A percentile compares a stretch with the other conserved stretches of the same genome.
phyloP scores from a whole-genome alignment of 2,329 filamentous ascomycete species.

The Gliomastix tumulicola region DNA sequence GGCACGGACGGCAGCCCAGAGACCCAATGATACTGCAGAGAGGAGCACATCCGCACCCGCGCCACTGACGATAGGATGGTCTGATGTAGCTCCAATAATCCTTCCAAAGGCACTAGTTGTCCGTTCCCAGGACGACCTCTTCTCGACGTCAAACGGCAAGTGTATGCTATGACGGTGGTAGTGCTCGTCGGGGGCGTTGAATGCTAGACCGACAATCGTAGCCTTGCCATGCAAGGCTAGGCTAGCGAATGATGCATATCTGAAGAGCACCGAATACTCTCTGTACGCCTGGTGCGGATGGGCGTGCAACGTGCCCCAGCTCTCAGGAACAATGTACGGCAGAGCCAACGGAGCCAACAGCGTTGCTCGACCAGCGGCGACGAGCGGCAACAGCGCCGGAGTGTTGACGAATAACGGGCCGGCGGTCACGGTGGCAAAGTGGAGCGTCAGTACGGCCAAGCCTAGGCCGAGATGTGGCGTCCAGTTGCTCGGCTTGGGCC shows the following conservation, averaged over 20 bases:
- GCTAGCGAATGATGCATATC: constrained; percentile 33
- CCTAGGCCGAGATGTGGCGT: constrained; percentile 27
- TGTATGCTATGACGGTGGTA: constrained; percentile 40
- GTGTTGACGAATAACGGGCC: constrained; percentile 33
- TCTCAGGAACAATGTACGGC: constrained; percentile 36
- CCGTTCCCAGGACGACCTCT: constrained; percentile 34
- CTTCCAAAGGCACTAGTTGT: constrained; percentile 35
- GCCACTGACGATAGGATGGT: constrained; percentile 50
- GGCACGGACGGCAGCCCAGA: constrained; percentile 50
- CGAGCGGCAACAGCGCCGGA: constrained; percentile 24
- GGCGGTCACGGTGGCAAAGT: constrained; percentile 27
- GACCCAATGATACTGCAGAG: constrained; percentile 42
- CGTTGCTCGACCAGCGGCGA: constrained; percentile 23
- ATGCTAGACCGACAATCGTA: constrained; percentile 32
- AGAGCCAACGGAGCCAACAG: constrained; percentile 38
- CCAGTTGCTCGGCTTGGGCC: constrained; percentile 37
- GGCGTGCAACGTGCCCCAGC: constrained; percentile 37
- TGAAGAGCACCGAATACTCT: constrained; percentile 39
- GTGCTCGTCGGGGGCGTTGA: constrained; percentile 38
- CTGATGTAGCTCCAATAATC: constrained; percentile 41
- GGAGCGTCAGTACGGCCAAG: constrained; percentile 21
- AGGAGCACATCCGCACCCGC: constrained; percentile 53
- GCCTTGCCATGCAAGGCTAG: constrained; percentile 37
- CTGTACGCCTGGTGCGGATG: constrained; percentile 29
- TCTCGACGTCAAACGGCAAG: constrained; percentile 36